Conservation (phyloP, 1,284 basidiomycete species). For the Ustilago trichophora region DNA sequence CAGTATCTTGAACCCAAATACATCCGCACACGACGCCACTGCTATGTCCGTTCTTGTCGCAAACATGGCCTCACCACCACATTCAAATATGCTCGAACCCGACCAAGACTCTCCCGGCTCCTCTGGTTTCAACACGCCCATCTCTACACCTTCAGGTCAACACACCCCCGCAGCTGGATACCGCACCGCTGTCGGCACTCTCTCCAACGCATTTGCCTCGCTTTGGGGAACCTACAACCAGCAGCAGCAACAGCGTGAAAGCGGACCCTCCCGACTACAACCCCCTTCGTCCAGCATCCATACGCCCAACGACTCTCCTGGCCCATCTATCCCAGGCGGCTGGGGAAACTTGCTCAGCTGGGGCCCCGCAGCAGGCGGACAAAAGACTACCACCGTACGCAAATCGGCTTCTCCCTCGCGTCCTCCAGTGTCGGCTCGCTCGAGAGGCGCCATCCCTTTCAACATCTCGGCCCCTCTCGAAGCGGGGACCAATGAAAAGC, state of each 20-base stretch:
- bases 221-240: slow-evolving; percentile 43
- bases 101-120: slow-evolving; percentile 20
- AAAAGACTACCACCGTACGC: slow-evolving; percentile 13
- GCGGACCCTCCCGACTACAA: slow-evolving; percentile 26
- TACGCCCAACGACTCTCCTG: slow-evolving; percentile 3
- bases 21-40: slow-evolving; percentile 2
- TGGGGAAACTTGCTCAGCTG: slow-evolving; percentile 43
- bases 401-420: slow-evolving; percentile 28
- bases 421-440: neutral
- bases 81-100: slow-evolving; percentile 9
- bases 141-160: slow-evolving; percentile 22
- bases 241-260: slow-evolving; percentile 18
- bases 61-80: slow-evolving; percentile 25
- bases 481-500: slow-evolving; percentile 10
- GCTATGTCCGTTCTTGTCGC: slow-evolving; percentile 22
- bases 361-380: slow-evolving; percentile 33
- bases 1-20: slow-evolving; percentile 21
- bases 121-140: slow-evolving; percentile 23
- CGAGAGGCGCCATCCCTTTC: slow-evolving; percentile 41
- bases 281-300: neutral
- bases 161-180: slow-evolving; percentile 34
- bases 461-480: slow-evolving; percentile 30
- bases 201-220: slow-evolving; percentile 41
- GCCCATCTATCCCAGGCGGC: slow-evolving; percentile 31
- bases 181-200: slow-evolving; percentile 31